phyloP scores from a whole-genome alignment of 2,329 filamentous ascomycete genomes.

The Torrubiella hemipterigena region DNA sequence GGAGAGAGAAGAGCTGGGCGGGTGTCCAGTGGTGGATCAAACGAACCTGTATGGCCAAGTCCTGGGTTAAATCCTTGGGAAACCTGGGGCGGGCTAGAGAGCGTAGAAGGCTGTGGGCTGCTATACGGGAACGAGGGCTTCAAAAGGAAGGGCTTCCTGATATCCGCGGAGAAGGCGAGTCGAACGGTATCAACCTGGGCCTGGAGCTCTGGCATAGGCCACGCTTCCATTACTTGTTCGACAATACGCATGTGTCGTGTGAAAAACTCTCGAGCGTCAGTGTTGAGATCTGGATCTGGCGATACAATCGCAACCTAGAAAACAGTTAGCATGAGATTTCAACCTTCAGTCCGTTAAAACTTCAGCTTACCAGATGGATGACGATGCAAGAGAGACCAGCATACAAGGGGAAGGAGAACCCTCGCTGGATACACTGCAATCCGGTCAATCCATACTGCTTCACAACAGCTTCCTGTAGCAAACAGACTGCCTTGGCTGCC shows the following conservation, averaged over 20 bases:
- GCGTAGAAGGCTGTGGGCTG: constrained; percentile 55
- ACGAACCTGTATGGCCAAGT: constrained; percentile 31
- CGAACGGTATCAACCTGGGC: constrained; percentile 81
- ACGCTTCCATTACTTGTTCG: constrained; percentile 70
- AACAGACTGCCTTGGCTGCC: constrained; percentile 74
- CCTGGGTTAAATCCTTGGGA: constrained; percentile 35
- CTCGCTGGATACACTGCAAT: constrained; percentile 82
- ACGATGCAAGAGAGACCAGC: constrained; percentile 83
- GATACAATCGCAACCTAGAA: constrained; percentile 82
- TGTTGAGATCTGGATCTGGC: constrained; percentile 77
- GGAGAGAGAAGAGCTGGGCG: constrained; percentile 48
- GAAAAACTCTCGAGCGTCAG: constrained; percentile 79
- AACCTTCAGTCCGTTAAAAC: neutral
- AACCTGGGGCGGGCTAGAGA: constrained; percentile 50
- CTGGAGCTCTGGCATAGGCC: constrained; percentile 84
- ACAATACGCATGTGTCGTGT: constrained; percentile 88
- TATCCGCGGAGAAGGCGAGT: constrained; percentile 82
- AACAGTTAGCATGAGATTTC: constrained; percentile 10
- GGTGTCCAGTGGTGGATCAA: constrained; percentile 43
- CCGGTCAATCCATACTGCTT: constrained; percentile 67
- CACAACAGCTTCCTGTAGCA: constrained; percentile 73
- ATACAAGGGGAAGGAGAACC: constrained; percentile 94
- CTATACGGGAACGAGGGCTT: constrained; percentile 82
- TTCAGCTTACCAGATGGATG: constrained; percentile 70
- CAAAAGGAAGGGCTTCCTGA: constrained; percentile 73